Percentiles rank a stretch among this genome's conserved stretches.
Evolutionary conservation across 2,329 filamentous ascomycete species (phyloP).

Genomic region (Venturia asperata): DNA sequence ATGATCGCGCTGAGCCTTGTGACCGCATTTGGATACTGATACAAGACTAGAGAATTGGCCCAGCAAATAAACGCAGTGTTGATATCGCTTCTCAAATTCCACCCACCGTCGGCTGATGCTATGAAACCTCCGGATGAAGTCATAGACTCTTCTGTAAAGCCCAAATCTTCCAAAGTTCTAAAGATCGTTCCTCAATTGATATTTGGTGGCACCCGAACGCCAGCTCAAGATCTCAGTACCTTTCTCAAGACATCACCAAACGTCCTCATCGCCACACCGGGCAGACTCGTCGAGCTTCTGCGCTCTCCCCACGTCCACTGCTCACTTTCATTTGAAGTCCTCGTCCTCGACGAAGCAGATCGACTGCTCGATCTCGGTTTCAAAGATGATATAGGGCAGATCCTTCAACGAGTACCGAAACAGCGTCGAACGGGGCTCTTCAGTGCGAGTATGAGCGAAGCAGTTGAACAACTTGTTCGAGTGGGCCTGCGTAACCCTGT

Average conservation of each 20-base stretch:
- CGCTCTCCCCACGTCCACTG: slow-evolving; percentile 82
- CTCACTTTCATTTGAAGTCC: slow-evolving; percentile 80
- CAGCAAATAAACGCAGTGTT: slow-evolving; percentile 83
- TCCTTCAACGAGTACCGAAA: slow-evolving; percentile 78
- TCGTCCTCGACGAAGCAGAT: slow-evolving; percentile 93
- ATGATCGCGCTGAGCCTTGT: slow-evolving; percentile 18
- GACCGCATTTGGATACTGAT: slow-evolving; percentile 17
- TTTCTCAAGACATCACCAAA: slow-evolving; percentile 85
- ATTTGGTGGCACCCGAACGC: slow-evolving; percentile 72
- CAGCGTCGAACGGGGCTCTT: slow-evolving; percentile 90
- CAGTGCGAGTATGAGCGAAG: slow-evolving; percentile 92
- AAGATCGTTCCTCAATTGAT: slow-evolving; percentile 78
- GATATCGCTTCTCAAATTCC: slow-evolving; percentile 69
- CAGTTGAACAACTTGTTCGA: slow-evolving; percentile 84
- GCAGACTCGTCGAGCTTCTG: slow-evolving; percentile 79
- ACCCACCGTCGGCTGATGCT: slow-evolving; percentile 65
- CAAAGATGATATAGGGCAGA: slow-evolving; percentile 80
- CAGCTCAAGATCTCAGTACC: slow-evolving; percentile 76
- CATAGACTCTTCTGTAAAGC: slow-evolving; percentile 33
- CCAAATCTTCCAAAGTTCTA: slow-evolving; percentile 30
- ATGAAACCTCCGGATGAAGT: slow-evolving; percentile 47
- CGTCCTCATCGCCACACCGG: slow-evolving; percentile 82
- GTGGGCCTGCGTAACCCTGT: slow-evolving; percentile 91
- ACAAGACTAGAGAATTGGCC: slow-evolving; percentile 64
- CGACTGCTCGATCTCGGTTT: slow-evolving; percentile 88